Conservation (phyloP, 495 filamentous ascomycete species). For the Penicillium manginii region DNA sequence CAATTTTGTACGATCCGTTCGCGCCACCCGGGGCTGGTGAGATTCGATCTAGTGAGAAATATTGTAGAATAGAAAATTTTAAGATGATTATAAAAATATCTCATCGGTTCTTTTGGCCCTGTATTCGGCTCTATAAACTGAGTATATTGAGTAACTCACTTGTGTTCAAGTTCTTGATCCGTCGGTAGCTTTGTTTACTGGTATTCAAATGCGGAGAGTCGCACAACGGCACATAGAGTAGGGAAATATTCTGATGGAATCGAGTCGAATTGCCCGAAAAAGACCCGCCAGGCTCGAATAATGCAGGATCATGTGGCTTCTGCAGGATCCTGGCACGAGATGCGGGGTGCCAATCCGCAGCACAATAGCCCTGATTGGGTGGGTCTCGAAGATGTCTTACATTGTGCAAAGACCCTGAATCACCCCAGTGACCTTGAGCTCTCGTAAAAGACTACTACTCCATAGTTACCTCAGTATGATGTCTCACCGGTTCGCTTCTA, state of each 20-base stretch:
- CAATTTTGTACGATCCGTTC: background rate
- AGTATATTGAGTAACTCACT: too few relatives aligned
- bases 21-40: background rate
- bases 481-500: conserved; percentile 17
- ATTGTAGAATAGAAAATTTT: background rate
- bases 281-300: background rate
- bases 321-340: conserved; percentile 3
- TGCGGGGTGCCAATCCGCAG: conserved; percentile 13
- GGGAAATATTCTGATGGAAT: background rate
- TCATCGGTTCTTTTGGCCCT: background rate
- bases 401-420: background rate
- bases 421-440: conserved; percentile 1
- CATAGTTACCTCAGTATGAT: background rate
- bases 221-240: background rate
- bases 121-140: too few relatives aligned
- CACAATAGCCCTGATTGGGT: conserved; percentile 11
- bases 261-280: background rate
- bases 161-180: too few relatives aligned
- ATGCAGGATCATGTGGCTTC: conserved; percentile 2
- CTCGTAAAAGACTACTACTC: background rate
- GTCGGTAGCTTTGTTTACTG: too few relatives aligned
- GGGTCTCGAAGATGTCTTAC: conserved; percentile 19
- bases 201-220: too few relatives aligned
- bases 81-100: background rate
- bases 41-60: background rate